phyloP scores from a whole-genome alignment of 1,139 yeast genomes.

The Kodamaea arcana region DNA sequence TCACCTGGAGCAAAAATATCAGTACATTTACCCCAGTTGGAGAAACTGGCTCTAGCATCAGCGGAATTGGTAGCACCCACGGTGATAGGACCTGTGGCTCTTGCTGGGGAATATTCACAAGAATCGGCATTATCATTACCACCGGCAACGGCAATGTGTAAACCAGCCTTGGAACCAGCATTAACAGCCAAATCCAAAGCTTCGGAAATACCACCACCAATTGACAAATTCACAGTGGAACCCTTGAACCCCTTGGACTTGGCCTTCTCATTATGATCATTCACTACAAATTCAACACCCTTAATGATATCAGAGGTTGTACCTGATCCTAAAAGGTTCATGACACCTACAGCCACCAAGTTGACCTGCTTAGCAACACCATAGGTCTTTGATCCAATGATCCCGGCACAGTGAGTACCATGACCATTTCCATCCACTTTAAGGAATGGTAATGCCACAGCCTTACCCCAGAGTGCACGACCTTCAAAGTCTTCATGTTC shows the following conservation, averaged over 20 bases:
- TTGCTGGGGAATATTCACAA: slow-evolving; percentile 41
- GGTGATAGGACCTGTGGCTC: slow-evolving; percentile 39
- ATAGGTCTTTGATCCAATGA: slow-evolving; percentile 38
- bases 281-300: slow-evolving; percentile 41
- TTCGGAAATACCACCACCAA: slow-evolving; percentile 41
- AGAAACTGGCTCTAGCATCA: slow-evolving; percentile 38
- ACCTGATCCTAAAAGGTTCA: slow-evolving; percentile 40
- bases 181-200: slow-evolving; percentile 43
- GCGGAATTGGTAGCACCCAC: slow-evolving; percentile 40
- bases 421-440: slow-evolving; percentile 38
- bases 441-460: slow-evolving; percentile 34
- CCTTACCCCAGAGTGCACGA: slow-evolving; percentile 41
- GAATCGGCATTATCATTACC: slow-evolving; percentile 45
- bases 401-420: slow-evolving; percentile 48
- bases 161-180: slow-evolving; percentile 40
- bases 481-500: slow-evolving; percentile 41
- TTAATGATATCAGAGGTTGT: slow-evolving; percentile 41
- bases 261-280: slow-evolving; percentile 31
- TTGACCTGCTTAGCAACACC: slow-evolving; percentile 43
- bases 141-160: slow-evolving; percentile 44
- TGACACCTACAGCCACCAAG: slow-evolving; percentile 40
- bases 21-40: slow-evolving; percentile 44
- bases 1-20: slow-evolving; percentile 46
- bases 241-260: slow-evolving; percentile 40
- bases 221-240: slow-evolving; percentile 41